Base-by-base conservation (phyloP, 306 rosid genomes). In the Lathyrus sativus region DNA sequence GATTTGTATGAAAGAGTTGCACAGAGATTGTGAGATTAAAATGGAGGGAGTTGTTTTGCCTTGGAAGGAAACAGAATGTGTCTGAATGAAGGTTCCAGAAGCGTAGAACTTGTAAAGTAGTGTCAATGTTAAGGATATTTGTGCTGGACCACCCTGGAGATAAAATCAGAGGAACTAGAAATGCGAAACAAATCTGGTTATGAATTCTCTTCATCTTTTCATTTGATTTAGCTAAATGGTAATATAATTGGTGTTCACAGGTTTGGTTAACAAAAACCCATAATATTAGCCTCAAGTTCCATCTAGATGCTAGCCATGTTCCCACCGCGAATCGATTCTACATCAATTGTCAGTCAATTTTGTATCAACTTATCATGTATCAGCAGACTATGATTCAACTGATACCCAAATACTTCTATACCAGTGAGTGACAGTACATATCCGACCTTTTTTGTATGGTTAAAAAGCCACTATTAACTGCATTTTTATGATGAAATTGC, bases 1-100 rank as follows among this genome's bases (percentile, higher is more conserved):
- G 99, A 93, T 79, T 81, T 93, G 82, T 93, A 85, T 0, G 97
- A 90, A 65, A 93, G 91, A 75, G 90, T 90, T 66, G 97, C 97
- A 19, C 90, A 78, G 75, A 90, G 86, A 88, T 77, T 93, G 82
- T 93, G 85, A 90, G 73, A 79, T 59, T 70, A 72, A 45, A 56
- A 51, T 3, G 4, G n/a, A 1, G 59, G 71, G 41, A 62, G 60
- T 42, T 67, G 51, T 35, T 18, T 35, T 18, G 49, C 70, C 35
- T 68, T 68, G 64, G 31, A 67, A 42, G 61, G 66, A 48, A 63
- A 48, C 14, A 15, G 14, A 48, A 42, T 46, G 19, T 81, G 54
- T 35, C 41, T 51, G 66, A 62, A 28, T 50, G 60, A 55, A 57
- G 44, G 46, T 51, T 54, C 33, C 42, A 41, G 70, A 19, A 59